These are phyloP conservation scores for Apophysomyces variabilis DNA, from an alignment of 371 early-diverging fungal species.

Conservation along the genomic window DNA sequence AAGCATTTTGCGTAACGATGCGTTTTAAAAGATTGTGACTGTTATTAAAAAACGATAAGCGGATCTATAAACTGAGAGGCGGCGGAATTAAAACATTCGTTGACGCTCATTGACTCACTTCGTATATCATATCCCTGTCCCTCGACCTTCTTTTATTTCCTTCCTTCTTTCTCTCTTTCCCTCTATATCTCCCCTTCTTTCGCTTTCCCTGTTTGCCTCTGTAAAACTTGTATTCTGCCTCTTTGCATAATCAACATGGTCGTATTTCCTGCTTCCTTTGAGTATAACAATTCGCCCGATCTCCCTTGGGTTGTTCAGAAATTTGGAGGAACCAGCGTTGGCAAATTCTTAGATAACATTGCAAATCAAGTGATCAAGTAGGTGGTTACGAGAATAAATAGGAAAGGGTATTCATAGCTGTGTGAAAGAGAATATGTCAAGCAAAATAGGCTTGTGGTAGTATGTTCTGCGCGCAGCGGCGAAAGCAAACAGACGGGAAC, in stretches of 20 bases:
- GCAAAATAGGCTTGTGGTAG: conserved; percentile 73
- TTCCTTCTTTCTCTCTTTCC: neutral
- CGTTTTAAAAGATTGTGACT: neutral
- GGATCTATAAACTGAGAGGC: neutral
- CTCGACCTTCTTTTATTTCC: neutral
- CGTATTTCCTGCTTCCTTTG: conserved; percentile 12
- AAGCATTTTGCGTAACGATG: too few species aligned
- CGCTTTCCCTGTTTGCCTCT: neutral
- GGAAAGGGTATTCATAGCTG: neutral
- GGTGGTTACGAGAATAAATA: conserved; percentile 11
- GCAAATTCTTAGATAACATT: conserved; percentile 75
- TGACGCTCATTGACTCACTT: conserved; percentile 6
- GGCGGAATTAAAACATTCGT: neutral
- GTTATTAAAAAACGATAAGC: neutral
- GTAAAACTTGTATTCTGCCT: neutral
- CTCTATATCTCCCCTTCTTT: neutral
- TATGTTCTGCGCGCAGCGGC: conserved; percentile 84
- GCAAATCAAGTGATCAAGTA: conserved; percentile 65
- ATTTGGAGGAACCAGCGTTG: conserved; percentile 90
- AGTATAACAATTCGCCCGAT: conserved; percentile 30
- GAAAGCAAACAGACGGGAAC: conserved; percentile 80
- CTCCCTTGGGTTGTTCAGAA: conserved; percentile 80
- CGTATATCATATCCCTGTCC: neutral
- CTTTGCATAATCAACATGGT: neutral
- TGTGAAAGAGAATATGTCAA: conserved; percentile 45